A percentile compares a stretch with the other conserved stretches of the same genome.
phyloP scores from a whole-genome alignment of 2,329 filamentous ascomycete genomes.

The Dothideomycetes sp. region DNA sequence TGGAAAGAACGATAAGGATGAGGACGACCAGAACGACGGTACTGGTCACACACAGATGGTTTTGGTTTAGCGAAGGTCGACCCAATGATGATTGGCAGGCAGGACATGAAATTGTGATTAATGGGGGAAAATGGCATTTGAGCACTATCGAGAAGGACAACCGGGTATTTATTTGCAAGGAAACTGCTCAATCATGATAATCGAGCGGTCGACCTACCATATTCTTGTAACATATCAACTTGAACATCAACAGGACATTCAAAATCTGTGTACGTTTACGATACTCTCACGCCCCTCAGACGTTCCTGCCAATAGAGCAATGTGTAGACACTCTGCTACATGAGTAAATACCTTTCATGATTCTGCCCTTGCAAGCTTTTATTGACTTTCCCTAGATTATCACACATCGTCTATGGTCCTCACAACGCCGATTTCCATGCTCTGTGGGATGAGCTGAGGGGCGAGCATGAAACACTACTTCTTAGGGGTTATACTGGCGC shows the following conservation, averaged over 20 bases:
- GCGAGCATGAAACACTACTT: conserved; percentile 68
- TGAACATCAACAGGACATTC: conserved; percentile 69
- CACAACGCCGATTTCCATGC: conserved; percentile 77
- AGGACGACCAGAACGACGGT: too few relatives aligned
- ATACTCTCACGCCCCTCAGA: conserved; percentile 60
- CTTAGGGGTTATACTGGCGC: conserved; percentile 85
- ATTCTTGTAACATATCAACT: conserved; percentile 28
- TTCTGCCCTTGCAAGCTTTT: conserved; percentile 16
- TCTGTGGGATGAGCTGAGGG: conserved; percentile 80
- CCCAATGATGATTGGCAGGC: too few relatives aligned
- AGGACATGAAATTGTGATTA: too few relatives aligned
- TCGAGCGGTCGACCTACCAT: background rate
- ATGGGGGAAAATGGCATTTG: too few relatives aligned
- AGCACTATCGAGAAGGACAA: too few relatives aligned
- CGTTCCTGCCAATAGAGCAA: conserved; percentile 72
- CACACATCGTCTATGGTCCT: conserved; percentile 76
- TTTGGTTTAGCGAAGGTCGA: too few relatives aligned
- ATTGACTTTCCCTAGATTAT: conserved; percentile 41
- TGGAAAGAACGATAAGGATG: too few relatives aligned
- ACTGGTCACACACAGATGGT: too few relatives aligned
- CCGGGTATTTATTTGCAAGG: too few relatives aligned
- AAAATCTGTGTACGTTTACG: conserved; percentile 77
- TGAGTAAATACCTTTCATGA: conserved; percentile 43
- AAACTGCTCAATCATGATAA: too few relatives aligned
- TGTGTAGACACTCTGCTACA: conserved; percentile 89